Conservation (phyloP, 805 yeast genomes). For the Metschnikowia rubicola region DNA sequence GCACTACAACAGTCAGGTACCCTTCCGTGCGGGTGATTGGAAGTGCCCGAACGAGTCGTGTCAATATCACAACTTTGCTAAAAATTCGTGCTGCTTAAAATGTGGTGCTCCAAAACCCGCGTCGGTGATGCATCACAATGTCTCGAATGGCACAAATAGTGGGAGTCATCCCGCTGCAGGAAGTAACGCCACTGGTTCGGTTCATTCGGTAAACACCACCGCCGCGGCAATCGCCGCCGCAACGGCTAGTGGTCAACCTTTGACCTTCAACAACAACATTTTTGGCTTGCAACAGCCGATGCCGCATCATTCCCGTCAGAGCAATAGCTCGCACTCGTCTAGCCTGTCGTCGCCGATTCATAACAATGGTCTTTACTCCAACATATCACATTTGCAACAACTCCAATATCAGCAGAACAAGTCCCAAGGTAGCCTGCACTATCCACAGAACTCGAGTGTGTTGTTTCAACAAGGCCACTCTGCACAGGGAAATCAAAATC, state of each 20-base stretch:
- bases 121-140: constrained; percentile 19
- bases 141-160: neutral
- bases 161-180: constrained; percentile 2
- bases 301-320: constrained; percentile 22
- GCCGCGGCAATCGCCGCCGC: constrained; percentile 49
- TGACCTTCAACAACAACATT: constrained; percentile 31
- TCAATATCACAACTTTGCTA: constrained; percentile 88
- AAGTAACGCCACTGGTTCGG: constrained; percentile 7
- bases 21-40: constrained; percentile 97
- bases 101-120: constrained; percentile 72
- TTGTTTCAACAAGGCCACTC: constrained; percentile 14
- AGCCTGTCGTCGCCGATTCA: constrained; percentile 12
- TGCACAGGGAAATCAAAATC: constrained; percentile 16
- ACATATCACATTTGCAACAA: constrained; percentile 19
- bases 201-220: constrained; percentile 38
- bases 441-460: constrained; percentile 24
- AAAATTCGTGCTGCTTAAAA: constrained; percentile 79
- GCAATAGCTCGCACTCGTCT: constrained; percentile 6
- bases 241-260: constrained; percentile 45
- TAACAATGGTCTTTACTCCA: constrained; percentile 16
- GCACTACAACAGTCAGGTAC: constrained; percentile 53
- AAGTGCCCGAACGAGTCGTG: constrained; percentile 79
- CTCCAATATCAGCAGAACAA: constrained; percentile 21
- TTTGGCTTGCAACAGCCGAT: constrained; percentile 35
- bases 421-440: constrained; percentile 13